Percentiles rank a stretch among this genome's conserved stretches.
Conservation (phyloP, 2,329 filamentous ascomycete species). For the Thermochaetoides dissita region DNA sequence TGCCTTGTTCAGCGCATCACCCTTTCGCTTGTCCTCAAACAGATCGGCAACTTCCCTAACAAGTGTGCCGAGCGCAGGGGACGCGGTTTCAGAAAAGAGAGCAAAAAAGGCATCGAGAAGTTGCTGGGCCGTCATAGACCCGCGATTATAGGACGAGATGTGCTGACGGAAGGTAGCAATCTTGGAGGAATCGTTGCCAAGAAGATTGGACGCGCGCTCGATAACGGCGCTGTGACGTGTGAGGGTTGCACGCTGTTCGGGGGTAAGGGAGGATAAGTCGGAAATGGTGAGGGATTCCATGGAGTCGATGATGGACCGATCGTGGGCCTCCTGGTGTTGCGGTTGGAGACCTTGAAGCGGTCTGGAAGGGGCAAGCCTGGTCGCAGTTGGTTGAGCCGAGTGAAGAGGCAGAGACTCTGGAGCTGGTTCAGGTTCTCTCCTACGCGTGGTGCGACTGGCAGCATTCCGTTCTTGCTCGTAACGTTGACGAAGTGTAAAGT, state of each 20-base stretch:
- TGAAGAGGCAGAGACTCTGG: constrained; percentile 63
- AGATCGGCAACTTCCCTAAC: constrained; percentile 85
- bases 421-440: constrained; percentile 75
- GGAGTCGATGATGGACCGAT: constrained; percentile 20
- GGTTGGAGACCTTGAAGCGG: constrained; percentile 3
- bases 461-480: constrained; percentile 47
- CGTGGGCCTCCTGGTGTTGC: not conserved
- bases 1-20: constrained; percentile 59
- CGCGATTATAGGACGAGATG: constrained; percentile 65
- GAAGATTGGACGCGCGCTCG: constrained; percentile 67
- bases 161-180: constrained; percentile 63
- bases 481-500: constrained; percentile 64
- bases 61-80: constrained; percentile 71
- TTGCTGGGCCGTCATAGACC: constrained; percentile 54
- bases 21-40: constrained; percentile 70
- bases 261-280: constrained; percentile 41
- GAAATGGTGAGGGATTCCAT: constrained; percentile 39
- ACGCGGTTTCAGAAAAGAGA: constrained; percentile 64
- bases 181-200: constrained; percentile 64
- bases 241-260: constrained; percentile 68
- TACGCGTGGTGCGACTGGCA: constrained; percentile 25
- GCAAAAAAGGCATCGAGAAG: constrained; percentile 80
- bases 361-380: constrained; percentile 2
- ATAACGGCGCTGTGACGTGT: constrained; percentile 73
- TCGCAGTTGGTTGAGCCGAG: constrained; percentile 44